A percentile compares a stretch with the other conserved stretches of the same genome.
Evolutionary conservation across 2,329 filamentous ascomycete species (phyloP).

Genomic region (Fusarium udum): DNA sequence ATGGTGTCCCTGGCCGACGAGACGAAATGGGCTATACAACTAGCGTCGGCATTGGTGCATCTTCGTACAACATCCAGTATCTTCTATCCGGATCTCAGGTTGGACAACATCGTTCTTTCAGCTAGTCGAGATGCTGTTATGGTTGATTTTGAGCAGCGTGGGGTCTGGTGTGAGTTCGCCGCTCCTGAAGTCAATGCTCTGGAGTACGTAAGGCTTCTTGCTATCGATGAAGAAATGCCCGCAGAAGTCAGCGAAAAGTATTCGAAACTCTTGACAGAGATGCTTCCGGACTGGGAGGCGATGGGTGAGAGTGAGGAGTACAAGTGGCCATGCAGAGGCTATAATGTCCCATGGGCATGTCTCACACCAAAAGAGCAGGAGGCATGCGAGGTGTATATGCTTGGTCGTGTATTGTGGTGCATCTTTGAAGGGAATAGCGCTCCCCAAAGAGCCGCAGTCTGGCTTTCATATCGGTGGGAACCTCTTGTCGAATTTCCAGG

Average conservation of each 20-base stretch:
- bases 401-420: conserved; percentile 69
- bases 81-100: conserved; percentile 68
- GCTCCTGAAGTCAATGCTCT: conserved; percentile 68
- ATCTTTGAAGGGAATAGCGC: conserved; percentile 69
- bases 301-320: conserved; percentile 56
- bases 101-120: conserved; percentile 68
- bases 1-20: conserved; percentile 56
- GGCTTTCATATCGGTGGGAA: conserved; percentile 68
- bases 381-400: conserved; percentile 69
- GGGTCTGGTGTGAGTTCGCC: conserved; percentile 70
- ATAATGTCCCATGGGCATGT: conserved; percentile 66
- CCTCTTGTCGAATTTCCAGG: conserved; percentile 65
- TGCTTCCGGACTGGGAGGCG: conserved; percentile 59
- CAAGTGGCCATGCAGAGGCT: conserved; percentile 58
- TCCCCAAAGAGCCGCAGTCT: conserved; percentile 64
- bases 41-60: conserved; percentile 62
- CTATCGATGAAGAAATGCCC: conserved; percentile 58
- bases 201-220: conserved; percentile 66
- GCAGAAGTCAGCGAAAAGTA: conserved; percentile 53
- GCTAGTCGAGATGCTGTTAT: conserved; percentile 59
- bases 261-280: conserved; percentile 50
- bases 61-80: conserved; percentile 55
- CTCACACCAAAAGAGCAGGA: conserved; percentile 63
- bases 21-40: conserved; percentile 63
- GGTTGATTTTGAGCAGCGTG: conserved; percentile 71